These are phyloP conservation scores for Oryza coarctata DNA, from an alignment of 176 grass and related monocot species.

Conservation along the genomic window DNA sequence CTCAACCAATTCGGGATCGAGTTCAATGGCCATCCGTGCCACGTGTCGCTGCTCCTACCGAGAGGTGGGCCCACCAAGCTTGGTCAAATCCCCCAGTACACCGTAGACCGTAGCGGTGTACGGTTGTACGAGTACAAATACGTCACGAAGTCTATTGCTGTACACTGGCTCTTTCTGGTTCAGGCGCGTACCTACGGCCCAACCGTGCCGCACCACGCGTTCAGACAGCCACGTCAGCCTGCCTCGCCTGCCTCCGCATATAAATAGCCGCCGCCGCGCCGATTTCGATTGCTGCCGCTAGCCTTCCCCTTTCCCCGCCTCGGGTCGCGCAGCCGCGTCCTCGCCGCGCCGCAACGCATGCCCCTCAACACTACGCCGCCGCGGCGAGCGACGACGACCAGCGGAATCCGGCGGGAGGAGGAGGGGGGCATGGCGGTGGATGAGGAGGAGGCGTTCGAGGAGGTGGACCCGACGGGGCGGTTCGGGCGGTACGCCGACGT, in stretches of 20 bases:
- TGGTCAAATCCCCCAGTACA: neutral
- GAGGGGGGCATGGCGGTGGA: constrained; percentile 16
- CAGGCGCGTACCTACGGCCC: constrained; percentile 5
- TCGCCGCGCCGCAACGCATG: constrained; percentile 13
- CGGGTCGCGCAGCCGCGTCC: neutral
- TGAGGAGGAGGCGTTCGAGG: constrained; percentile 79
- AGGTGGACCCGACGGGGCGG: constrained; percentile 82
- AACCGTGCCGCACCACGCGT: neutral
- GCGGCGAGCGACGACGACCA: neutral
- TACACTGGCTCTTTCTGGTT: constrained; percentile 14
- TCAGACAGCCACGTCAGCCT: neutral
- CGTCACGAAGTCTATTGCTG: too few species aligned
- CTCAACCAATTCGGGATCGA: neutral
- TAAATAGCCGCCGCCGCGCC: constrained; percentile 43
- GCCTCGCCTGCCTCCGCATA: neutral
- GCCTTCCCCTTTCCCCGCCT: neutral
- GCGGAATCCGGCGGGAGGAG: neutral
- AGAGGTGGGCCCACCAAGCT: neutral
- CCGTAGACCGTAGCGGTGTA: neutral
- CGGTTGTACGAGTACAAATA: neutral
- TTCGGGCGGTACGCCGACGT: constrained; percentile 84
- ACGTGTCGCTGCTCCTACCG: neutral
- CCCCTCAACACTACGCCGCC: constrained; percentile 19
- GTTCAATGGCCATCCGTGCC: neutral
- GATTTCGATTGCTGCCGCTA: neutral